phyloP scores from a whole-genome alignment of 441 rosid genomes.

The Syzygium syzygioides region DNA sequence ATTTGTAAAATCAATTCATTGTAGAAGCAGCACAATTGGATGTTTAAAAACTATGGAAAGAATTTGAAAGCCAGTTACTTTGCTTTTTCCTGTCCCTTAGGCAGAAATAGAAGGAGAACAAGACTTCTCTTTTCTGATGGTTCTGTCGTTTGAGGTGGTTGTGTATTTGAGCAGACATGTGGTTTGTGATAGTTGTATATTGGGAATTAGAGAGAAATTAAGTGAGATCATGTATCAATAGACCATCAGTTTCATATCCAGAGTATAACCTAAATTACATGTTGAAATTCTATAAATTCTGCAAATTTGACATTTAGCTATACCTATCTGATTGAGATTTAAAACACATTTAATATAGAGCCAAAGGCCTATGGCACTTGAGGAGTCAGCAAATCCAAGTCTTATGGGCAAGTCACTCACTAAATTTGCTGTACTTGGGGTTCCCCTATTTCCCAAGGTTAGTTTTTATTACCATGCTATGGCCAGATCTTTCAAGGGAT shows the following conservation, averaged over 20 bases:
- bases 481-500: neutral
- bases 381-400: conserved; percentile 40
- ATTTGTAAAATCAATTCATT: neutral
- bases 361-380: conserved; percentile 18
- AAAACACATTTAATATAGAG: conserved; percentile 25
- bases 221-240: neutral
- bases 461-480: conserved; percentile 1
- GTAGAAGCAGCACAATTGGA: neutral
- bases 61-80: neutral
- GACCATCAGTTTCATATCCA: neutral
- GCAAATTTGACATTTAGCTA: conserved; percentile 5
- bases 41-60: neutral
- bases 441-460: conserved; percentile 47
- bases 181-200: neutral
- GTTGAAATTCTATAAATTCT: neutral
- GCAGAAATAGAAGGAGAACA: neutral
- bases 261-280: neutral
- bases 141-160: neutral
- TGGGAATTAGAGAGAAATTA: neutral
- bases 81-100: neutral
- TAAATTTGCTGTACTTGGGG: conserved; percentile 80
- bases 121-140: neutral
- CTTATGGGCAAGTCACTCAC: conserved; percentile 50
- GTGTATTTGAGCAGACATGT: neutral
- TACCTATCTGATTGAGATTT: conserved; percentile 33